Base-by-base conservation (phyloP, 345 rosid genomes). In the Populus nigra region DNA sequence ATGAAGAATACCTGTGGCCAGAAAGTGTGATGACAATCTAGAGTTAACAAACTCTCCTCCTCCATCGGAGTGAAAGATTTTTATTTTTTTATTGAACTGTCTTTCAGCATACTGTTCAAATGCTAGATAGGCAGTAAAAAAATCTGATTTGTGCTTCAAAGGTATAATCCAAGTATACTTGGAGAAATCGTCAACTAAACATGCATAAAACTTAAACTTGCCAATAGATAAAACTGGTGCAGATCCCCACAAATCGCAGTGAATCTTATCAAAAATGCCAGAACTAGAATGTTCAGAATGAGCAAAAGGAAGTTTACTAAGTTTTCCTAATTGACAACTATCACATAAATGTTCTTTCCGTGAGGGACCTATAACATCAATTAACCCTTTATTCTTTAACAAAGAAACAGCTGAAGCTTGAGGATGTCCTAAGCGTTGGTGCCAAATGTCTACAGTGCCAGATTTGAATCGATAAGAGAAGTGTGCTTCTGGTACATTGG, bases 341-440 rank as follows among this genome's bases (percentile, higher is more conserved):
- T 39, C 72, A 69, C 53, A 69, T 22, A 69, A 7, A 1, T 0
- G 41, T 38, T 7, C 4, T 38, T 1, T 6, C 2, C 8, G 7
- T 38, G 8, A 38, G 8, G 41, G 8, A 1, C 41, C 41, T 6
- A 38, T 7, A 38, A 38, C 9, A 7, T 38, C 8, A 1, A 38
- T 38, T 38, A 38, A 38, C 1, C 41, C 9, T 8, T 38, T 7
- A 0, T 38, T 7, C 1, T 38, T 1, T 6, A 38, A 9, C 0
- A 39, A 8, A 0, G 10, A 10, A 8, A 39, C 41, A 39, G 1
- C 0, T 1, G 41, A 38, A 1, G 2, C 0, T 39, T 8, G 41
- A 1, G 41, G 41, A 8, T 39, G 41, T 39, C 41, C 10, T 1
- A 39, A 39, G 0, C 41, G 10, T 5, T 1, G 10, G 41, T 39